A percentile compares a stretch with the other conserved stretches of the same genome.
These are phyloP conservation scores for Babesia caballi DNA, from an alignment of 169 alveolate species.

Conservation along the genomic window DNA sequence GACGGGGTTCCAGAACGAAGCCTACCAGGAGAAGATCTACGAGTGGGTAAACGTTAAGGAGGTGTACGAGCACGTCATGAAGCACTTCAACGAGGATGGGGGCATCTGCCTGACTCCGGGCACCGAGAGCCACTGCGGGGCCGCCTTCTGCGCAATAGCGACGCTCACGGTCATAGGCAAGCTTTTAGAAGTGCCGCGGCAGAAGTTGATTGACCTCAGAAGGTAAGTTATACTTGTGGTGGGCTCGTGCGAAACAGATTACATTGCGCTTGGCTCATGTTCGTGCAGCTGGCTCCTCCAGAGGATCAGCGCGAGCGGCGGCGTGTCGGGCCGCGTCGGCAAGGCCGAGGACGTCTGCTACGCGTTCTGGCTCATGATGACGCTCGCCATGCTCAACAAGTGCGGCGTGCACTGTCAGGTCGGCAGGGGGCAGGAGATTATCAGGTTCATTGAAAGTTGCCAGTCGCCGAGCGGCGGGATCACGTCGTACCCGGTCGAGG, in stretches of 20 bases:
- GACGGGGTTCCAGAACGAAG: not conserved
- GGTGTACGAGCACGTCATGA: constrained; percentile 18
- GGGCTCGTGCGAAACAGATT: too few species aligned
- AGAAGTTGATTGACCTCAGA: not conserved
- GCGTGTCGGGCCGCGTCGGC: constrained; percentile 72
- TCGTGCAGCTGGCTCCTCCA: constrained; percentile 49
- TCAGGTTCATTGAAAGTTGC: constrained; percentile 31
- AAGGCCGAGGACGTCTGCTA: constrained; percentile 74
- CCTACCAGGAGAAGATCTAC: not conserved
- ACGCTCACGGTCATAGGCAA: constrained; percentile 9
- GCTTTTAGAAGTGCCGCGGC: not conserved
- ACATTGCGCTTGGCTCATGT: not conserved
- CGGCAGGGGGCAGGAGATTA: constrained; percentile 21
- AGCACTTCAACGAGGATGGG: constrained; percentile 71
- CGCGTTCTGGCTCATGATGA: constrained; percentile 72
- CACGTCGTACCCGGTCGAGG: constrained; percentile 24
- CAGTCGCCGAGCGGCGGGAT: constrained; percentile 54
- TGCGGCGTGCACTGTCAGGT: not conserved
- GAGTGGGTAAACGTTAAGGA: constrained; percentile 15
- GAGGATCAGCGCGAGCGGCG: constrained; percentile 43
- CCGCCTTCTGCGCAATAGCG: constrained; percentile 69
- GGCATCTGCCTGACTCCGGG: constrained; percentile 61
- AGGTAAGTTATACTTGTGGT: constrained; percentile 44
- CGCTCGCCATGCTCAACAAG: constrained; percentile 35
- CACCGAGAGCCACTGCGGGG: constrained; percentile 73